Percentiles rank a stretch among this genome's conserved stretches.
phyloP scores from a whole-genome alignment of 805 yeast genomes.

The Kurtzmaniella cleridarum region DNA sequence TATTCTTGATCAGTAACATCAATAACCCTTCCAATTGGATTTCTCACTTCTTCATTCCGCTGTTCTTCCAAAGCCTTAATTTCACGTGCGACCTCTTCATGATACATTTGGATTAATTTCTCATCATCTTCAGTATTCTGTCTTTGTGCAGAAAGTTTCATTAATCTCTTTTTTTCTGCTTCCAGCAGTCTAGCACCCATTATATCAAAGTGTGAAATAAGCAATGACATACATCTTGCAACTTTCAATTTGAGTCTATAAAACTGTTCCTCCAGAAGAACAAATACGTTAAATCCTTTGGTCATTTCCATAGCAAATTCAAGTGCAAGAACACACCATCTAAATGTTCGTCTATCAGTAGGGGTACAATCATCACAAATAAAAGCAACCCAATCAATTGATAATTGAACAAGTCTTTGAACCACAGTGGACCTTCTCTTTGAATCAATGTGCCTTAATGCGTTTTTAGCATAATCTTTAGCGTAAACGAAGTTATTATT shows the following conservation, averaged over 20 bases:
- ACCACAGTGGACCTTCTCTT: constrained; percentile 63
- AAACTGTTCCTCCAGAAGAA: constrained; percentile 74
- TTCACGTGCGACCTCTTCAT: constrained; percentile 63
- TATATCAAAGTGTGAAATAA: constrained; percentile 93
- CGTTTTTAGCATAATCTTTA: constrained; percentile 74
- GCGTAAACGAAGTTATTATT: constrained; percentile 73
- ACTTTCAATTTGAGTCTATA: constrained; percentile 68
- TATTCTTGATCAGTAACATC: constrained; percentile 86
- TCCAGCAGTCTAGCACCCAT: constrained; percentile 95
- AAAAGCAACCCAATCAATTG: constrained; percentile 89
- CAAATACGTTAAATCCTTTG: constrained; percentile 79
- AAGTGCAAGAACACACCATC: constrained; percentile 94
- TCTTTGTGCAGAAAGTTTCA: constrained; percentile 47
- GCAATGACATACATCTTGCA: constrained; percentile 88
- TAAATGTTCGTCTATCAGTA: constrained; percentile 81
- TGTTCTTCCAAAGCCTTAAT: constrained; percentile 60
- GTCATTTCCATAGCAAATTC: constrained; percentile 97
- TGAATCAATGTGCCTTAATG: constrained; percentile 59
- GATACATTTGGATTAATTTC: constrained; percentile 42
- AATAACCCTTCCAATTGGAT: constrained; percentile 76
- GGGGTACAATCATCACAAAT: constrained; percentile 94
- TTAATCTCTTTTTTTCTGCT: constrained; percentile 49
- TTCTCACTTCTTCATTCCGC: constrained; percentile 28
- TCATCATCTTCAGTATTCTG: constrained; percentile 45
- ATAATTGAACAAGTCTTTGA: constrained; percentile 63